Evolutionary conservation across 768 basidiomycete species (phyloP).

Genomic region (Mycena metata): DNA sequence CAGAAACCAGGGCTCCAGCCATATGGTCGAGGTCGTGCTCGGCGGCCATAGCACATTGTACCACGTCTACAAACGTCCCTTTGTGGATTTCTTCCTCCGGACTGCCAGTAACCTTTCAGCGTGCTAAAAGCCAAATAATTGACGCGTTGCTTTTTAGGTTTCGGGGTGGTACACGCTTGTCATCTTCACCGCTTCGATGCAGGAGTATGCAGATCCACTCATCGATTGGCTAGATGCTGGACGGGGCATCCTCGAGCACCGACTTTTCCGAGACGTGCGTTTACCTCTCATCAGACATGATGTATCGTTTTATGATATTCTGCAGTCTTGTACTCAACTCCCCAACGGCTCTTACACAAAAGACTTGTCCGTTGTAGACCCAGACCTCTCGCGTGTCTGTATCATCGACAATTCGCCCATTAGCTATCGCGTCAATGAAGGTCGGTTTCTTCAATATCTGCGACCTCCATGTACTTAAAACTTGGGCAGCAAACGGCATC

Average conservation of each 20-base stretch:
- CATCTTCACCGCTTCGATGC: constrained; percentile 99
- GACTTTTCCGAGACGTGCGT: constrained; percentile 93
- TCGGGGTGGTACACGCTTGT: constrained; percentile 99
- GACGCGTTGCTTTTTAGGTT: constrained; percentile 68
- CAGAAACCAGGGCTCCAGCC: constrained; percentile 77
- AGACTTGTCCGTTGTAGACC: constrained; percentile 88
- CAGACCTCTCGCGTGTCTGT: constrained; percentile 93
- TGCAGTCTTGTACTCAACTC: constrained; percentile 91
- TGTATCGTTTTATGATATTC: constrained; percentile 22
- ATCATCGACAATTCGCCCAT: constrained; percentile 97
- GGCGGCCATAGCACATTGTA: constrained; percentile 92
- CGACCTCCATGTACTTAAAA: constrained; percentile 19
- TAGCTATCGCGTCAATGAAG: constrained; percentile 93
- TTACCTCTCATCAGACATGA: constrained; percentile 26
- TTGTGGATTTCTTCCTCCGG: constrained; percentile 94
- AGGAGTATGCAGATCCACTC: constrained; percentile 99
- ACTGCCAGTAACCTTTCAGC: constrained; percentile 66
- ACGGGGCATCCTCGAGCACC: constrained; percentile 87
- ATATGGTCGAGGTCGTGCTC: constrained; percentile 93
- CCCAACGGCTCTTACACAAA: constrained; percentile 96
- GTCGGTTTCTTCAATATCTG: constrained; percentile 57
- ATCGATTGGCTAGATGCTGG: constrained; percentile 99
- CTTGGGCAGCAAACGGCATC: constrained; percentile 88
- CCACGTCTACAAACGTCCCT: constrained; percentile 98
- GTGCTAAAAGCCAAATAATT: constrained; percentile 40